Percentiles rank a stretch among this genome's conserved stretches.
phyloP scores from a whole-genome alignment of 148 eudicot genomes.

The Vaccinium macrocarpon region DNA sequence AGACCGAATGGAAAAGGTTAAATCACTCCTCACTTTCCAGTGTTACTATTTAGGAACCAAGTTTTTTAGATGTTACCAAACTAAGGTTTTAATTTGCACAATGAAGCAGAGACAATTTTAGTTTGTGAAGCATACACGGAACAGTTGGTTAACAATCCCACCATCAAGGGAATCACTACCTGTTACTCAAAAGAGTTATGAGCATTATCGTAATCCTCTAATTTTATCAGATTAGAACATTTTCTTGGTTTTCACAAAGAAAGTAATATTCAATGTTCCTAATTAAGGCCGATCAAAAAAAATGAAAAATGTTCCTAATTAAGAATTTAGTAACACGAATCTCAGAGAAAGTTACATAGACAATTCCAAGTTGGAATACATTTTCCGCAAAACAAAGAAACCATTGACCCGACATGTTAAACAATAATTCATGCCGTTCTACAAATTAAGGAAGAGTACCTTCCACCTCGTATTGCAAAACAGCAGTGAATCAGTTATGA shows the following conservation, averaged over 20 bases:
- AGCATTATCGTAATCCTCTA: not conserved
- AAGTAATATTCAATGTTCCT: not conserved
- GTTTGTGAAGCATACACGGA: too few species aligned
- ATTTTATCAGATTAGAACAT: not conserved
- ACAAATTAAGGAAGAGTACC: slow-evolving; percentile 26
- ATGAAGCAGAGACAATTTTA: not conserved
- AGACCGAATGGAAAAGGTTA: not conserved
- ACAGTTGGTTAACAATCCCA: not conserved
- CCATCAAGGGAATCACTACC: not conserved
- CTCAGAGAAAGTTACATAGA: too few species aligned
- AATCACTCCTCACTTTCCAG: not conserved
- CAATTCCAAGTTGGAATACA: too few species aligned
- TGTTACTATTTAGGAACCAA: not conserved
- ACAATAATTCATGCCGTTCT: not conserved
- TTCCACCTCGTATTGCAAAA: slow-evolving; percentile 40
- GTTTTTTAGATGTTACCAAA: not conserved
- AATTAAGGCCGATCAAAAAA: not conserved
- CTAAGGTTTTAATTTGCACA: not conserved
- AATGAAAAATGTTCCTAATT: not conserved
- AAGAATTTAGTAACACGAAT: not conserved
- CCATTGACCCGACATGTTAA: not conserved
- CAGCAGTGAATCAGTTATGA: slow-evolving; percentile 22
- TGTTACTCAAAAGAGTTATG: not conserved
- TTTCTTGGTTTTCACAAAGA: not conserved
- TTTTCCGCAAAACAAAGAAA: not conserved